These are phyloP conservation scores for Botrytis pseudocinerea DNA, from an alignment of 2,329 filamentous ascomycete species.

Conservation along the genomic window DNA sequence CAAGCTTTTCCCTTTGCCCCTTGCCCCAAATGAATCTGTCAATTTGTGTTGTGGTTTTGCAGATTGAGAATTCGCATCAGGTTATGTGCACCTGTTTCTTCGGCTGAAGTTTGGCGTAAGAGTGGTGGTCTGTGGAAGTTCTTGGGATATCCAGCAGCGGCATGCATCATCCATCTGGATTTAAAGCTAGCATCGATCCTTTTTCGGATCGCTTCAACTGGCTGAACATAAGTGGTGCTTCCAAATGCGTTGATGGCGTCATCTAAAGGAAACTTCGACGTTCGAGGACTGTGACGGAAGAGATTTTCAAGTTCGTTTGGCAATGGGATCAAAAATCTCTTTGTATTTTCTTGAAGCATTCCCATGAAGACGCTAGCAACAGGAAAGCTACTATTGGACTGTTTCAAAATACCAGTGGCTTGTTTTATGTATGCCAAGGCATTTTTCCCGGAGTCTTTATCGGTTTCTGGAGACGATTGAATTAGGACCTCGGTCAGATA, in stretches of 20 bases:
- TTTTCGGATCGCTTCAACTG: constrained; percentile 36
- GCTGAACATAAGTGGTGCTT: constrained; percentile 38
- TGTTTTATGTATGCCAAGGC: constrained; percentile 37
- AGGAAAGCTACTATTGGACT: constrained; percentile 38
- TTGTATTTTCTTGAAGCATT: constrained; percentile 37
- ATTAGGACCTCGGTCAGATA: constrained; percentile 39
- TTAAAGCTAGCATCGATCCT: constrained; percentile 38
- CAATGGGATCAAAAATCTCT: constrained; percentile 33
- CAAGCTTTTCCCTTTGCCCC: not conserved
- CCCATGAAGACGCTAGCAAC: constrained; percentile 40
- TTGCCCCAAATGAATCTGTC: constrained; percentile 10
- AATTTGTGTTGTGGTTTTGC: constrained; percentile 39
- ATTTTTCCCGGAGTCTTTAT: constrained; percentile 32
- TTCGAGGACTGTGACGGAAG: not conserved
- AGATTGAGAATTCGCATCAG: constrained; percentile 41
- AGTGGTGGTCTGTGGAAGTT: not conserved
- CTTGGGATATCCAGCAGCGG: constrained; percentile 32
- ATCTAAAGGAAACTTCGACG: constrained; percentile 33
- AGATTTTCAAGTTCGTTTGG: constrained; percentile 30
- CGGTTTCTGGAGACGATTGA: constrained; percentile 38
- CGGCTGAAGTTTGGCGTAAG: constrained; percentile 23
- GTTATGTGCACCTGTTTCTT: constrained; percentile 35
- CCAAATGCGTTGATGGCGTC: constrained; percentile 42
- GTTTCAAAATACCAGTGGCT: constrained; percentile 36
- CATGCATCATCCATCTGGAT: constrained; percentile 34